Base-by-base conservation (phyloP, 805 yeast species). In the Jamesozyma gamospora region DNA sequence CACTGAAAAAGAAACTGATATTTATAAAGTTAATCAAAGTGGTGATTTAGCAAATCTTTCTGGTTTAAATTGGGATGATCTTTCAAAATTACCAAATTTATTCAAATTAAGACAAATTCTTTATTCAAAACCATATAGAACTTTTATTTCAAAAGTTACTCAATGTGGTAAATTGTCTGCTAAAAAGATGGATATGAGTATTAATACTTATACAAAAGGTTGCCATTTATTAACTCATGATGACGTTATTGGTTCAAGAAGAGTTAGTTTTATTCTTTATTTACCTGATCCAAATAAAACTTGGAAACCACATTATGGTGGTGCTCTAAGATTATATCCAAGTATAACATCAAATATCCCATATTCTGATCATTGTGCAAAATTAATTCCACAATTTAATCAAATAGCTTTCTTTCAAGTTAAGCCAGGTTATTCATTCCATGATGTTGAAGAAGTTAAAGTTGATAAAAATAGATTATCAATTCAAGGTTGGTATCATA, bases 401-500 rank as follows among this genome's bases (percentile, higher is more conserved):
- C 96, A 92, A 61, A 80, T 92, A 55, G 96, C 97, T 0, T 85
- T 92, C 55, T 92, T 92, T 69, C 81, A 82, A 4, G 97, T 92
- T 12, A 92, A 87, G 56, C 99, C 98, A 0, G 99, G 98, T 0
- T 72, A 81, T 36, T 83, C 95, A 2, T 92, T 92, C 71, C 99
- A 92, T 60, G 98, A 94, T 52, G 99, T 92, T 11, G 97, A 94
- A 63, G 98, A 92, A 60, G 98, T 94, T 1, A 73, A 80, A 44
- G 95, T 79, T 1, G 95, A 88, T 55, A 84, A 81, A 55, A 94
- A 87, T 46, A 72, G 99, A 54, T 66, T 92, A 28, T 84, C 95
- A 0, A 85, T 92, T 44, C 96, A 92, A 54, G 99, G 99, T 1
- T 94, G 99, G 99, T 94, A 90, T 57, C 99, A 92, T 60, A 84